These are phyloP conservation scores for Plasmodium vivax DNA, from an alignment of 169 alveolate species.

Conservation along the genomic window DNA sequence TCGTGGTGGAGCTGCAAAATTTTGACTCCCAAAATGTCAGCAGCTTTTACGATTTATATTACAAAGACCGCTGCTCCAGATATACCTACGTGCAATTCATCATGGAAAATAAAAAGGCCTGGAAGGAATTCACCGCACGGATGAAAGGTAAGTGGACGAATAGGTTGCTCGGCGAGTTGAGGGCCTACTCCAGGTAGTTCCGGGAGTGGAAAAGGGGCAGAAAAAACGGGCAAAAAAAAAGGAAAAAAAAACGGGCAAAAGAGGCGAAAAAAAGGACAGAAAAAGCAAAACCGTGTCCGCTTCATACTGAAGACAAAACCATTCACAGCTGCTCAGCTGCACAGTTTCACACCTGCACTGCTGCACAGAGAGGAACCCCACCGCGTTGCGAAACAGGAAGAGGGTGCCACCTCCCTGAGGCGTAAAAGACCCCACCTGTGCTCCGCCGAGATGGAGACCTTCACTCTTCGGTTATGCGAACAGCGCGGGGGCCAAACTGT, in stretches of 20 bases:
- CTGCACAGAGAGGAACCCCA: background rate
- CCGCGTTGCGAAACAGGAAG: background rate
- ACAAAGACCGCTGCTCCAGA: background rate
- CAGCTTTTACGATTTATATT: background rate
- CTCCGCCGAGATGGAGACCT: background rate
- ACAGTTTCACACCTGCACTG: no score
- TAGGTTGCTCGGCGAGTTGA: background rate
- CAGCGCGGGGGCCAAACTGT: background rate
- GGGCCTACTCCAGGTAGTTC: background rate
- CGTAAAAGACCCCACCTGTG: background rate
- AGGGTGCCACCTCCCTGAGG: background rate
- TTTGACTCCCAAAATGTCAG: background rate
- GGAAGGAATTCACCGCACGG: background rate
- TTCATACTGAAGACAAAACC: background rate
- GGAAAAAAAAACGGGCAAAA: background rate
- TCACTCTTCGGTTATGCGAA: background rate
- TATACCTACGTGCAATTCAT: background rate
- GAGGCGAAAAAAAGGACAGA: background rate
- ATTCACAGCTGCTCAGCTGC: background rate
- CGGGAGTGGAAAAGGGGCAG: no score
- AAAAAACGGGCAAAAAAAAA: no score
- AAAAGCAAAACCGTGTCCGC: background rate
- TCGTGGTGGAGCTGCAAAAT: background rate
- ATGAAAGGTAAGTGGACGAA: constrained; percentile 8
- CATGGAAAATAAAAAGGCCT: background rate